Conservation (phyloP, 495 filamentous ascomycete species). For the Aspergillus sclerotioniger region DNA sequence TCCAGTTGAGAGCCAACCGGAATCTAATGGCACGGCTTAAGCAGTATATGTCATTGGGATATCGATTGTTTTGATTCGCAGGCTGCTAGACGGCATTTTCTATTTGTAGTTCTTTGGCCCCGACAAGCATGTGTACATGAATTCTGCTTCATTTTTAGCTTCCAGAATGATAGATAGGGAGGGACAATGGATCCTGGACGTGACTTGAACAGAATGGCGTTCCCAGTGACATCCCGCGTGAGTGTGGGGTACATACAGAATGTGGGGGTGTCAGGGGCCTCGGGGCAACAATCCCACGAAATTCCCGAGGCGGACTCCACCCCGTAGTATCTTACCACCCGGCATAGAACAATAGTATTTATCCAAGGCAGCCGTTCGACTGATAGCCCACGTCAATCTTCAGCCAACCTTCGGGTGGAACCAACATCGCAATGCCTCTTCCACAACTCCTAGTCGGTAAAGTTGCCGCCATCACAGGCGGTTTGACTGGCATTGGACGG, state of each 20-base stretch:
- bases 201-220: background rate
- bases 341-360: background rate
- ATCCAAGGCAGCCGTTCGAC: background rate
- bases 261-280: background rate
- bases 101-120: conserved; percentile 8
- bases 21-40: conserved; percentile 27
- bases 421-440: conserved; percentile 24
- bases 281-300: conserved; percentile 4
- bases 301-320: conserved; percentile 2
- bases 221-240: background rate
- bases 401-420: background rate
- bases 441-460: conserved; percentile 56
- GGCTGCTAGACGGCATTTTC: conserved; percentile 2
- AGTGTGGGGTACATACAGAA: conserved; percentile 1
- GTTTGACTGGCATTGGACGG: conserved; percentile 72
- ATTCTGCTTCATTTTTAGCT: background rate
- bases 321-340: background rate
- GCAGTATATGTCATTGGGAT: background rate
- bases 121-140: background rate
- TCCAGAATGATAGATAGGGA: background rate
- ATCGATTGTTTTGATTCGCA: background rate
- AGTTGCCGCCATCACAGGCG: conserved; percentile 73
- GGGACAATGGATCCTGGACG: background rate
- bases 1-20: conserved; percentile 29
- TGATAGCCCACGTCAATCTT: background rate